A percentile compares a stretch with the other conserved stretches of the same genome.
Conservation (phyloP, 306 rosid species). For the Arachis stenosperma region DNA sequence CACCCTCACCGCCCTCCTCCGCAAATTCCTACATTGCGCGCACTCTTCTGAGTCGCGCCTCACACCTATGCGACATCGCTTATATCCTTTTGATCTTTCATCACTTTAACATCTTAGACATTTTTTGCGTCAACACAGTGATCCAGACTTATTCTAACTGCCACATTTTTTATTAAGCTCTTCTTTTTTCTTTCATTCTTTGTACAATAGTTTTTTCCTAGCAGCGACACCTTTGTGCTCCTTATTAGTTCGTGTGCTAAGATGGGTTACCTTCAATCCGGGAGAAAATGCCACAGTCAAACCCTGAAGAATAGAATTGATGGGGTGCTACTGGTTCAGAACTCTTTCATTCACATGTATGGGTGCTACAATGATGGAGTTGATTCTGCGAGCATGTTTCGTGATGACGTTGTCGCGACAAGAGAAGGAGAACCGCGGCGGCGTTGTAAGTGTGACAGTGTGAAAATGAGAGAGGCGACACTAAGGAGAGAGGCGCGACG, state of each 20-base stretch:
- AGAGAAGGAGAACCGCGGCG: too few relatives aligned
- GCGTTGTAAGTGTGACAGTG: too few relatives aligned
- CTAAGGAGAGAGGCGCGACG: too few relatives aligned
- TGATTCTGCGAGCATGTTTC: background rate
- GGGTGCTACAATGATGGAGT: constrained; percentile 47
- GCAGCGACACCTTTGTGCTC: constrained; percentile 62
- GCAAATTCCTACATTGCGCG: constrained; percentile 60
- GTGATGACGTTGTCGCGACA: too few relatives aligned
- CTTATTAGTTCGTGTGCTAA: constrained; percentile 58
- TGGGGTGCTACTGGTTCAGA: constrained; percentile 52
- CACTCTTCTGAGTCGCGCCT: constrained; percentile 56
- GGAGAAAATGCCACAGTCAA: constrained; percentile 61
- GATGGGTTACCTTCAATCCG: constrained; percentile 52
- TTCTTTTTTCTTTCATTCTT: constrained; percentile 53
- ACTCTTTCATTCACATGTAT: constrained; percentile 73
- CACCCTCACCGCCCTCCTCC: constrained; percentile 47
- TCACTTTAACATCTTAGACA: constrained; percentile 40
- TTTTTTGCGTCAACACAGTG: constrained; percentile 57
- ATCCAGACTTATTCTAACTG: constrained; percentile 57
- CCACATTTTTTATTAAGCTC: constrained; percentile 41
- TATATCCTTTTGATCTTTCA: constrained; percentile 54
- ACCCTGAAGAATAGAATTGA: constrained; percentile 67
- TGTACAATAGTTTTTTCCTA: constrained; percentile 53
- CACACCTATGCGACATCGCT: constrained; percentile 47
- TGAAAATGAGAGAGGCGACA: too few relatives aligned